Percentiles rank a stretch among this genome's conserved stretches.
Conservation (phyloP, 768 basidiomycete species). For the Ephemerocybe angulata region DNA sequence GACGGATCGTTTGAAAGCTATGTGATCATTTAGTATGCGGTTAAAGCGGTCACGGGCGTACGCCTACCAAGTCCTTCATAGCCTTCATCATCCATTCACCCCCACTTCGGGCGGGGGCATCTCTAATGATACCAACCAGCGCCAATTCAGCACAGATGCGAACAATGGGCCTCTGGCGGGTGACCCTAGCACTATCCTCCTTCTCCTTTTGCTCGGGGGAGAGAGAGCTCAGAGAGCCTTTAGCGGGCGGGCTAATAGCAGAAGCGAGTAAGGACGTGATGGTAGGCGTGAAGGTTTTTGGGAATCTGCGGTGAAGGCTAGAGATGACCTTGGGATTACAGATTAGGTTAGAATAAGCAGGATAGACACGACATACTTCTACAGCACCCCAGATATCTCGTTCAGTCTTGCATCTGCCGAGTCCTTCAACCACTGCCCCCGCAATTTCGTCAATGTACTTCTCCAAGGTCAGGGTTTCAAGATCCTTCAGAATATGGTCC, state of each 20-base stretch:
- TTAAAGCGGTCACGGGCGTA: background rate
- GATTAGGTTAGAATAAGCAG: background rate
- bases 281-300: conserved; percentile 70
- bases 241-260: conserved; percentile 57
- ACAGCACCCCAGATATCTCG: conserved; percentile 89
- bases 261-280: conserved; percentile 58
- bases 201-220: conserved; percentile 84
- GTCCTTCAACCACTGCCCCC: conserved; percentile 81
- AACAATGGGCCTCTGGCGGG: conserved; percentile 80
- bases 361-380: conserved; percentile 54
- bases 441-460: conserved; percentile 97
- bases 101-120: conserved; percentile 65
- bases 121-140: conserved; percentile 77
- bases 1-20: conserved; percentile 87
- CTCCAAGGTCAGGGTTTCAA: conserved; percentile 84
- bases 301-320: conserved; percentile 83
- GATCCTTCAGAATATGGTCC: conserved; percentile 89
- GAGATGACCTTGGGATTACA: conserved; percentile 67
- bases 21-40: conserved; percentile 11
- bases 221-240: conserved; percentile 51
- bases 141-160: conserved; percentile 89
- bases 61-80: conserved; percentile 76
- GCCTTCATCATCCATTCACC: conserved; percentile 90
- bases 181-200: conserved; percentile 77
- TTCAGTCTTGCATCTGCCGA: conserved; percentile 85